Percentiles rank a stretch among this genome's conserved stretches.
Evolutionary conservation across 2,329 filamentous ascomycete species (phyloP).

Genomic region (Lecanicillium sp.): DNA sequence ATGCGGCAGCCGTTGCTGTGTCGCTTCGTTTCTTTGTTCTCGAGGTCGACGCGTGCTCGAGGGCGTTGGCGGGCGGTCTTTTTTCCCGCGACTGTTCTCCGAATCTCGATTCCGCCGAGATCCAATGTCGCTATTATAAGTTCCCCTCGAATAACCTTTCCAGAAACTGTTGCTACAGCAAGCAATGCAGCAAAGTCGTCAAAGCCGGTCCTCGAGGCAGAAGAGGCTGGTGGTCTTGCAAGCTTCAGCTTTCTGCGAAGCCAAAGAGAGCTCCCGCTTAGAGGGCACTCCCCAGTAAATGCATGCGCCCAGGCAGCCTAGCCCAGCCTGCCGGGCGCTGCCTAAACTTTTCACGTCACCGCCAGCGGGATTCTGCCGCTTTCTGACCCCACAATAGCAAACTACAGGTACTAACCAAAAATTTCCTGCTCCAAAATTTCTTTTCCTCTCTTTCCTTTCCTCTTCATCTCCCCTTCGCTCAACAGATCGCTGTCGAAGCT

Average conservation of each 20-base stretch:
- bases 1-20: neutral
- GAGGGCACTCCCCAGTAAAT: conserved; percentile 16
- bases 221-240: conserved; percentile 16
- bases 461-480: conserved; percentile 75
- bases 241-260: conserved; percentile 11
- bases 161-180: neutral
- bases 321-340: neutral
- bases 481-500: conserved; percentile 99
- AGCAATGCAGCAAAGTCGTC: neutral
- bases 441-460: conserved; percentile 18
- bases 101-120: too few relatives aligned
- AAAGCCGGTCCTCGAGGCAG: neutral
- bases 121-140: too few relatives aligned
- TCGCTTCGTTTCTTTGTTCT: too few relatives aligned
- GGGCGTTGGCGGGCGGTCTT: neutral
- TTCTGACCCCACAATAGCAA: conserved; percentile 1
- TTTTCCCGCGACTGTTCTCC: neutral
- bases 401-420: conserved; percentile 11
- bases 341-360: conserved; percentile 15
- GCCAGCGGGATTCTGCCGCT: conserved; percentile 16
- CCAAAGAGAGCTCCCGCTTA: conserved; percentile 15
- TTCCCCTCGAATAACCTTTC: neutral
- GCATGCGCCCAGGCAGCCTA: conserved; percentile 13
- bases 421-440: conserved; percentile 16
- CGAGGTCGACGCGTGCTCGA: conserved; percentile 5